Percentiles rank a stretch among this genome's conserved stretches.
These are phyloP conservation scores for Seiridium unicorne DNA, from an alignment of 2,329 filamentous ascomycete species.

Conservation along the genomic window DNA sequence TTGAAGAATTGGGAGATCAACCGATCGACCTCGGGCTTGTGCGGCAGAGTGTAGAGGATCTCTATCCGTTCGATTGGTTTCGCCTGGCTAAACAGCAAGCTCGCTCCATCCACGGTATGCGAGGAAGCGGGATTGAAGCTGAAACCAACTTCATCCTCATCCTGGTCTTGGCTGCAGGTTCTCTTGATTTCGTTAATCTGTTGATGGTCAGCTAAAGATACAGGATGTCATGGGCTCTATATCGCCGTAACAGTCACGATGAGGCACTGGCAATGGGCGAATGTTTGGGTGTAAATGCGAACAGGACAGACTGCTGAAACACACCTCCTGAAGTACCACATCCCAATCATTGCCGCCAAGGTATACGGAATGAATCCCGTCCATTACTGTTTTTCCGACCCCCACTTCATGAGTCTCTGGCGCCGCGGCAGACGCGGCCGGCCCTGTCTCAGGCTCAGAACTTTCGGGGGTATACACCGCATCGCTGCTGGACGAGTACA, in stretches of 20 bases:
- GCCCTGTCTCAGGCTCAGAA: background rate
- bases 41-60: conserved; percentile 23
- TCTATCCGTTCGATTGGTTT: conserved; percentile 22
- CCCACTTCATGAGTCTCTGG: background rate
- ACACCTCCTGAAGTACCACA: conserved; percentile 22
- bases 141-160: conserved; percentile 10
- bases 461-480: background rate
- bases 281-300: no score
- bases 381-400: conserved; percentile 17
- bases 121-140: conserved; percentile 24
- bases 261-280: no score
- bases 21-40: conserved; percentile 21
- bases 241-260: no score
- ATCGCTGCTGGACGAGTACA: background rate
- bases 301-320: background rate
- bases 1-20: conserved; percentile 24
- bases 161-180: conserved; percentile 17
- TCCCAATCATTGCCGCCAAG: conserved; percentile 20
- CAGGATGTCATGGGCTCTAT: background rate
- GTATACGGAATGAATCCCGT: conserved; percentile 20
- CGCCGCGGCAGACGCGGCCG: background rate
- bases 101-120: conserved; percentile 21
- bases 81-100: conserved; percentile 21
- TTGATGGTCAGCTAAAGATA: conserved; percentile 5
- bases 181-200: conserved; percentile 25